phyloP scores from a whole-genome alignment of 2,329 filamentous ascomycete species.

The Aulographum hederae region DNA sequence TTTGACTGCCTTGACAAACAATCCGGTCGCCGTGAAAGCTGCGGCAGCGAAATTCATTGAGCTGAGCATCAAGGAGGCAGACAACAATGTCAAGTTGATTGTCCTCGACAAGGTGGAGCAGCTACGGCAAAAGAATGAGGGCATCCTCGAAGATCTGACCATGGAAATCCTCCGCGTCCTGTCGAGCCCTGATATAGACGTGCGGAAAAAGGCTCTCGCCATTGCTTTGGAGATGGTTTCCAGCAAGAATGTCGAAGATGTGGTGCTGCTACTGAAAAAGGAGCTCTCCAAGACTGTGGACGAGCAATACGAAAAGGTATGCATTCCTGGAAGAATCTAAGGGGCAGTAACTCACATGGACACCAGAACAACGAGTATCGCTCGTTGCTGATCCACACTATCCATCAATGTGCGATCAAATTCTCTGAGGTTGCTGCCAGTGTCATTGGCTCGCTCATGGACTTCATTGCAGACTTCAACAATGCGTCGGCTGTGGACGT shows the following conservation, averaged over 20 bases:
- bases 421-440: constrained; percentile 96
- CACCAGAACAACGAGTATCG: constrained; percentile 70
- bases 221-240: constrained; percentile 96
- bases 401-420: constrained; percentile 96
- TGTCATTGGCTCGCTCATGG: constrained; percentile 93
- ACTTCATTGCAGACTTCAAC: constrained; percentile 97
- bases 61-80: constrained; percentile 88
- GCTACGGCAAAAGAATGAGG: constrained; percentile 71
- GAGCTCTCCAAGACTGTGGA: constrained; percentile 95
- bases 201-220: constrained; percentile 74
- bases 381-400: constrained; percentile 86
- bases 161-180: constrained; percentile 96
- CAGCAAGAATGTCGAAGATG: constrained; percentile 96
- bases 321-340: neutral
- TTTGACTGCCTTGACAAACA: constrained; percentile 80
- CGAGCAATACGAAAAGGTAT: constrained; percentile 85
- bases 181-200: constrained; percentile 89
- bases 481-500: constrained; percentile 93
- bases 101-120: constrained; percentile 88
- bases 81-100: constrained; percentile 98
- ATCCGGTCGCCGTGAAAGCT: constrained; percentile 93
- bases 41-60: constrained; percentile 94
- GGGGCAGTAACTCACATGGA: constrained; percentile 6
- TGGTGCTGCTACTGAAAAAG: constrained; percentile 90
- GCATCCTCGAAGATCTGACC: constrained; percentile 77